phyloP scores from a whole-genome alignment of 2,329 filamentous ascomycete species.

The Phialocephala sp. region DNA sequence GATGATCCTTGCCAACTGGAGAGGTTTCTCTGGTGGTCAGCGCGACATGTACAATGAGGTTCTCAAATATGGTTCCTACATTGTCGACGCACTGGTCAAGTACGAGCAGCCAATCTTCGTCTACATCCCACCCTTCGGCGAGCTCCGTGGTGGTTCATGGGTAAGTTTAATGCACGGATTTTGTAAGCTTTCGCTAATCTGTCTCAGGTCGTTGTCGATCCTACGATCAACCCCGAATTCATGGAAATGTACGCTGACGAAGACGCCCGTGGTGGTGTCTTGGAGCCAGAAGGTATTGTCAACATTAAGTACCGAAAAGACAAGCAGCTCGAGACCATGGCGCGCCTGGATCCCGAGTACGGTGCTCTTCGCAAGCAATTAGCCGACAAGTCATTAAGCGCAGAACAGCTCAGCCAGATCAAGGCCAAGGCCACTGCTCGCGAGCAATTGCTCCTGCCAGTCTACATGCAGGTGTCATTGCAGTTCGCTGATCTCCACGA shows the following conservation, averaged over 20 bases:
- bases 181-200: conserved; percentile 42
- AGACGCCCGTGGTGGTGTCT: conserved; percentile 92
- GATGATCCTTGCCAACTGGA: conserved; percentile 99
- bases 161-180: conserved; percentile 48
- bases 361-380: conserved; percentile 82
- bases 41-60: conserved; percentile 99
- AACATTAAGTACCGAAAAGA: conserved; percentile 99
- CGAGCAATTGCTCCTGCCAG: conserved; percentile 86
- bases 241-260: conserved; percentile 99
- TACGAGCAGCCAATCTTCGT: conserved; percentile 99
- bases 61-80: conserved; percentile 98
- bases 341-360: conserved; percentile 86
- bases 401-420: conserved; percentile 77
- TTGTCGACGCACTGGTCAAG: conserved; percentile 97
- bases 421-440: conserved; percentile 84
- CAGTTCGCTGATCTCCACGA: conserved; percentile 98
- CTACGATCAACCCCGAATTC: conserved; percentile 92
- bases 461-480: conserved; percentile 93
- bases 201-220: conserved; percentile 84
- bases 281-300: conserved; percentile 97
- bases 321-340: conserved; percentile 97
- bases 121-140: conserved; percentile 95
- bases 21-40: conserved; percentile 99
- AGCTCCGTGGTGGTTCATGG: conserved; percentile 98
- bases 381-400: conserved; percentile 64